phyloP scores from a whole-genome alignment of 2,329 filamentous ascomycete species.

The Cercospora sp. region DNA sequence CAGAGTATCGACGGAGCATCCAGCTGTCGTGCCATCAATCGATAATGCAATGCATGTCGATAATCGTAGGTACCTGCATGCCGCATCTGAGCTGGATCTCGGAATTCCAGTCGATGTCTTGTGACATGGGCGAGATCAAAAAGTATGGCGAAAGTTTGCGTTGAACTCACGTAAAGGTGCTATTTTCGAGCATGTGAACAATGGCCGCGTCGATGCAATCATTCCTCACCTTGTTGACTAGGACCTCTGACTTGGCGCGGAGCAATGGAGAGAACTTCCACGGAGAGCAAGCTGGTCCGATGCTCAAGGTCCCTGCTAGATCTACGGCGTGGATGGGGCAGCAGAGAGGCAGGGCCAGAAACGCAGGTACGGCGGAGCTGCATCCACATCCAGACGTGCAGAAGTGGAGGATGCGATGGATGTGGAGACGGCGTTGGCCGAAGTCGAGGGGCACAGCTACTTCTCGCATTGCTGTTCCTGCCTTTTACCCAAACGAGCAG shows the following conservation, averaged over 20 bases:
- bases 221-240: neutral
- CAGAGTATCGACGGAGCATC: neutral
- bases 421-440: neutral
- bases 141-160: neutral
- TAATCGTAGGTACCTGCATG: neutral
- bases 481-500: neutral
- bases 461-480: neutral
- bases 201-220: neutral
- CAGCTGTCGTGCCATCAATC: neutral
- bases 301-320: neutral
- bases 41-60: neutral
- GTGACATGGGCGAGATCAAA: neutral
- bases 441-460: neutral
- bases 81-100: neutral
- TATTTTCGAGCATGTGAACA: neutral
- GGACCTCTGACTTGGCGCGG: neutral
- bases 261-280: neutral
- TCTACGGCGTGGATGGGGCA: neutral
- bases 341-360: neutral
- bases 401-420: neutral
- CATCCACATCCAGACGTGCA: conserved; percentile 2
- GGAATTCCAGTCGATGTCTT: neutral
- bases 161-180: neutral
- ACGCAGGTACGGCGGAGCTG: neutral
- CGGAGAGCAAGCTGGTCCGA: neutral